These are phyloP conservation scores for Metschnikowia baotianmanensis DNA, from an alignment of 805 yeast species.

Conservation along the genomic window DNA sequence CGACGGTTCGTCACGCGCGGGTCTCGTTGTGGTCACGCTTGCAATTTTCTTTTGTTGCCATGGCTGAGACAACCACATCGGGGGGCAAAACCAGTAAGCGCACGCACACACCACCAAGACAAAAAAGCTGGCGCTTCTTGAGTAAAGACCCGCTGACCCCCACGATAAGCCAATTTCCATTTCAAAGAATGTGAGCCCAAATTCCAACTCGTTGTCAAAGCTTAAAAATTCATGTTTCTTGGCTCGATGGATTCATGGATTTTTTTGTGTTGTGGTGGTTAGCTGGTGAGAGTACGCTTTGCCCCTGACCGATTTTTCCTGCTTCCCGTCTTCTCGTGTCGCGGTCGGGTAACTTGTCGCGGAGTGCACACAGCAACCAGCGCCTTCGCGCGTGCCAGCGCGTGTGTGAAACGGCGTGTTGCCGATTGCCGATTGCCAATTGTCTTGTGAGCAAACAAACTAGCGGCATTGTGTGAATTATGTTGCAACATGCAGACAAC, in stretches of 20 bases:
- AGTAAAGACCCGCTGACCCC: too few species aligned
- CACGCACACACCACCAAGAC: slow-evolving; percentile 10
- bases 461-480: background rate
- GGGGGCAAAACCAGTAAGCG: slow-evolving; percentile 5
- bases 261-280: background rate
- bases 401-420: slow-evolving; percentile 3
- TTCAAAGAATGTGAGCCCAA: too few species aligned
- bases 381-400: slow-evolving; percentile 10
- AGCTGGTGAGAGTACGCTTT: slow-evolving; percentile 1
- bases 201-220: too few species aligned
- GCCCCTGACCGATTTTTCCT: slow-evolving; percentile 7
- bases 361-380: background rate
- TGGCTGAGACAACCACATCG: background rate
- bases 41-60: slow-evolving; percentile 8
- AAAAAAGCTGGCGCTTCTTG: too few species aligned
- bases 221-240: background rate
- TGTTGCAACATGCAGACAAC: too few species aligned
- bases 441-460: background rate
- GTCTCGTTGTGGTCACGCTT: slow-evolving; percentile 12
- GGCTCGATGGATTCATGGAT: background rate
- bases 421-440: too few species aligned
- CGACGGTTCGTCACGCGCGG: slow-evolving; percentile 1
- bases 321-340: slow-evolving; percentile 1
- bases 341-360: slow-evolving; percentile 7
- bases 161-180: too few species aligned